Evolutionary conservation across 148 eudicot genomes (phyloP).

Genomic region (Silene latifolia): DNA sequence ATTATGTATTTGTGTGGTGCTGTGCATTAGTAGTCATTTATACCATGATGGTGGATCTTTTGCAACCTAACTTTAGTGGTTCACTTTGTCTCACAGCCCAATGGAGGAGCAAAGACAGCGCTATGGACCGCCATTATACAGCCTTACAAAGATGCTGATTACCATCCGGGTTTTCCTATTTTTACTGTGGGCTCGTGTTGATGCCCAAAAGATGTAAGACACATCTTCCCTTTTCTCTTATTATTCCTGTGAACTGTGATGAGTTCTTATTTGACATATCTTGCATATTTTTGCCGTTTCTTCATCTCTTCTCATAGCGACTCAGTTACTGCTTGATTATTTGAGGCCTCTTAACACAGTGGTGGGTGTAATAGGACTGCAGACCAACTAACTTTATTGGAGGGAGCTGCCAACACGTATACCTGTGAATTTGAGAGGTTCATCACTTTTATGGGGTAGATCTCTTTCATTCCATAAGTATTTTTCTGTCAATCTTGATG

Average conservation of each 20-base stretch:
- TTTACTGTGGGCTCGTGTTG: constrained; percentile 58
- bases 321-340: not conserved
- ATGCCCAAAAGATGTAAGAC: constrained; percentile 68
- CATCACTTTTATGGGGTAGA: constrained; percentile 75
- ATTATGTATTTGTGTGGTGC: not conserved
- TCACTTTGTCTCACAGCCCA: constrained; percentile 51
- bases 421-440: constrained; percentile 83
- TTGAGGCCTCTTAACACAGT: constrained; percentile 2
- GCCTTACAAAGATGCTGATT: constrained; percentile 78
- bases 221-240: constrained; percentile 16
- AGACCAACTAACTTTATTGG: constrained; percentile 50
- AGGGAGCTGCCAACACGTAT: constrained; percentile 62
- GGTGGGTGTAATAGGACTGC: constrained; percentile 40
- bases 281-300: not conserved
- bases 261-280: not conserved
- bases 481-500: not conserved
- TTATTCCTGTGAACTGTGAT: not conserved
- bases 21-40: not conserved
- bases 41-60: not conserved
- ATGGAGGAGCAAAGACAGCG: constrained; percentile 99
- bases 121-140: constrained; percentile 95
- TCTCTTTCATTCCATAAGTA: constrained; percentile 9
- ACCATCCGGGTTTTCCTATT: constrained; percentile 60
- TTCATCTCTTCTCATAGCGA: constrained; percentile 5
- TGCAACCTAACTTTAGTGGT: constrained; percentile 12